Conservation (phyloP, 1,139 yeast species). For the Yamadazyma friedrichii region DNA sequence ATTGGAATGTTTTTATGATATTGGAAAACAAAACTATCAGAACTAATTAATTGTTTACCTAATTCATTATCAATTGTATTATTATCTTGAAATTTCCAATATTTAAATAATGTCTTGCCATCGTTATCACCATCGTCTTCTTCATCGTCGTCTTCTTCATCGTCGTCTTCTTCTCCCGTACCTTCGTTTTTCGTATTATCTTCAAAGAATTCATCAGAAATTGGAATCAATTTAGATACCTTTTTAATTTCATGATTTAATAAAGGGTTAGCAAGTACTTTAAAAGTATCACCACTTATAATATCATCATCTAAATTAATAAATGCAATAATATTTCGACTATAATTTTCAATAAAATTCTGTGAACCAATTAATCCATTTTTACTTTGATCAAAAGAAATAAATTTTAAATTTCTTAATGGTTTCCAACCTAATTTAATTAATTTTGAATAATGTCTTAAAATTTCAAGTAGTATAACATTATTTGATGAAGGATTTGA, state of each 20-base stretch:
- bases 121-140: slow-evolving; percentile 23
- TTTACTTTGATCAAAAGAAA: slow-evolving; percentile 45
- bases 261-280: slow-evolving; percentile 38
- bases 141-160: slow-evolving; percentile 13
- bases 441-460: slow-evolving; percentile 37
- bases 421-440: slow-evolving; percentile 45
- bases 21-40: slow-evolving; percentile 37
- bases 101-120: slow-evolving; percentile 30
- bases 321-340: slow-evolving; percentile 32
- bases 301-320: slow-evolving; percentile 43
- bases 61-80: slow-evolving; percentile 30
- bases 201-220: slow-evolving; percentile 26
- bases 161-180: slow-evolving; percentile 10
- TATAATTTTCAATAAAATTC: slow-evolving; percentile 25
- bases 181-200: background rate
- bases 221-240: slow-evolving; percentile 34
- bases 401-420: slow-evolving; percentile 38
- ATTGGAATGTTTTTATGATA: slow-evolving; percentile 32
- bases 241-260: slow-evolving; percentile 32
- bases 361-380: slow-evolving; percentile 37
- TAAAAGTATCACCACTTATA: slow-evolving; percentile 37
- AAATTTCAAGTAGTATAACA: slow-evolving; percentile 40
- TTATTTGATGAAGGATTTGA: slow-evolving; percentile 42
- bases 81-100: slow-evolving; percentile 39
- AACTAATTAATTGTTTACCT: slow-evolving; percentile 23